Evolutionary conservation across 768 basidiomycete species (phyloP).

Genomic region (Pisolithus orientalis): DNA sequence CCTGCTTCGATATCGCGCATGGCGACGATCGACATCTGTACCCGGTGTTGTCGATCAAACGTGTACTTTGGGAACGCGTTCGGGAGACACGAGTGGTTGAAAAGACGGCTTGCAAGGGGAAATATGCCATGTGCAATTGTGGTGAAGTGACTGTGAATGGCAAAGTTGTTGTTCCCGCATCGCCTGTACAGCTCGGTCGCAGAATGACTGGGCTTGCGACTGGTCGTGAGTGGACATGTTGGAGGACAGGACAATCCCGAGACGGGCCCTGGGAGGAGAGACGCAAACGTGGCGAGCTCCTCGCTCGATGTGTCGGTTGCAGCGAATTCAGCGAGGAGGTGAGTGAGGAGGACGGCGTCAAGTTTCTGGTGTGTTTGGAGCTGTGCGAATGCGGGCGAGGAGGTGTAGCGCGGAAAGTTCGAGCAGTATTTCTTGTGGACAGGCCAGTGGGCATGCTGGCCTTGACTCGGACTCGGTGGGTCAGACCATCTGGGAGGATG

Average conservation of each 20-base stretch:
- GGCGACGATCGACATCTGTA: slow-evolving; percentile 60
- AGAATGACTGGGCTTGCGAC: slow-evolving; percentile 17
- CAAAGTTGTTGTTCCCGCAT: slow-evolving; percentile 80
- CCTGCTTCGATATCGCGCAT: slow-evolving; percentile 47
- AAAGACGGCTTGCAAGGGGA: slow-evolving; percentile 68
- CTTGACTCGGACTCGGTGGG: slow-evolving; percentile 29
- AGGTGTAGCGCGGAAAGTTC: slow-evolving; percentile 38
- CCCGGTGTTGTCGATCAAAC: slow-evolving; percentile 31
- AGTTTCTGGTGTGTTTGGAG: slow-evolving; percentile 49
- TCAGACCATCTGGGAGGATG: slow-evolving; percentile 4
- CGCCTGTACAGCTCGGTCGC: slow-evolving; percentile 41
- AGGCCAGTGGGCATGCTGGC: slow-evolving; percentile 66
- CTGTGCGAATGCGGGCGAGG: slow-evolving; percentile 40
- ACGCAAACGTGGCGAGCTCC: slow-evolving; percentile 32
- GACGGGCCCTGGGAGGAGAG: slow-evolving; percentile 40
- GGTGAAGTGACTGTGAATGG: slow-evolving; percentile 65
- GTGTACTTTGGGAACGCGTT: slow-evolving; percentile 63
- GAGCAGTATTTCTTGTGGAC: slow-evolving; percentile 68
- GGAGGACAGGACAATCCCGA: slow-evolving; percentile 19
- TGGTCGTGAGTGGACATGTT: slow-evolving; percentile 27
- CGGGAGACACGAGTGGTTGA: slow-evolving; percentile 79
- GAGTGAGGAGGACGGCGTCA: slow-evolving; percentile 60
- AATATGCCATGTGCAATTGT: slow-evolving; percentile 72
- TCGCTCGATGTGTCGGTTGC: slow-evolving; percentile 9
- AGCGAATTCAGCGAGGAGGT: slow-evolving; percentile 42